These are phyloP conservation scores for Exophiala oligosperma DNA, from an alignment of 2,329 filamentous ascomycete species.

Conservation along the genomic window DNA sequence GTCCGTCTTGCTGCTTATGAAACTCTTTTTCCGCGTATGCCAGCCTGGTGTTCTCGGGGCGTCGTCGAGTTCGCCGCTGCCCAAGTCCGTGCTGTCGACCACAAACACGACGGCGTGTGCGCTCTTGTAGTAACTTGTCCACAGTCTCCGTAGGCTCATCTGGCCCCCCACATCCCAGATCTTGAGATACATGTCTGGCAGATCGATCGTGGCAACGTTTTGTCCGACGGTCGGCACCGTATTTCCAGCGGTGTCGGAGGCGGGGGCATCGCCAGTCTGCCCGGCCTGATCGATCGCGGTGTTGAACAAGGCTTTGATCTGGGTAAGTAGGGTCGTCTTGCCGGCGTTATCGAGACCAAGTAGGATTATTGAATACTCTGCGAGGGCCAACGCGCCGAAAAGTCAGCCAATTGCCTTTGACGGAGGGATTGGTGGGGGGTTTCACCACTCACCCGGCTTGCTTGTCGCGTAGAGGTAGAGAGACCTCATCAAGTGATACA, in stretches of 20 bases:
- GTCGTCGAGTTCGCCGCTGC: slow-evolving; percentile 63
- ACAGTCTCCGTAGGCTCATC: slow-evolving; percentile 80
- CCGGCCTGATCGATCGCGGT: slow-evolving; percentile 42
- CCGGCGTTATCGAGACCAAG: slow-evolving; percentile 97
- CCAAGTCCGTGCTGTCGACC: slow-evolving; percentile 91
- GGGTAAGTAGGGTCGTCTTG: slow-evolving; percentile 96
- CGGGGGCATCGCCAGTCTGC: slow-evolving; percentile 37
- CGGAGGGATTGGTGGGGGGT: not conserved
- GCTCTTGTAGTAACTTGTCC: slow-evolving; percentile 92
- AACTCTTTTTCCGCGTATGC: slow-evolving; percentile 30
- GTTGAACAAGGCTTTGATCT: slow-evolving; percentile 86
- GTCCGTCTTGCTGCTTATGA: slow-evolving; percentile 23
- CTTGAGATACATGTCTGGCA: slow-evolving; percentile 95
- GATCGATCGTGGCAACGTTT: slow-evolving; percentile 87
- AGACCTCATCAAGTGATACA: slow-evolving; percentile 96
- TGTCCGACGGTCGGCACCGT: slow-evolving; percentile 97
- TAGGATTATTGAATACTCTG: slow-evolving; percentile 95
- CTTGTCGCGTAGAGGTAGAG: slow-evolving; percentile 93
- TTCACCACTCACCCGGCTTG: slow-evolving; percentile 73
- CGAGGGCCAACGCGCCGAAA: not conserved
- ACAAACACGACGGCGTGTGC: slow-evolving; percentile 98
- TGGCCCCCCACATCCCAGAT: slow-evolving; percentile 98
- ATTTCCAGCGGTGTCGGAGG: slow-evolving; percentile 69
- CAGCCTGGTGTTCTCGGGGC: slow-evolving; percentile 21
- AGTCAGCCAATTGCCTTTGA: not conserved